Evolutionary conservation across 2,329 filamentous ascomycete genomes (phyloP).

Genomic region (Mycosphaerella sp.): DNA sequence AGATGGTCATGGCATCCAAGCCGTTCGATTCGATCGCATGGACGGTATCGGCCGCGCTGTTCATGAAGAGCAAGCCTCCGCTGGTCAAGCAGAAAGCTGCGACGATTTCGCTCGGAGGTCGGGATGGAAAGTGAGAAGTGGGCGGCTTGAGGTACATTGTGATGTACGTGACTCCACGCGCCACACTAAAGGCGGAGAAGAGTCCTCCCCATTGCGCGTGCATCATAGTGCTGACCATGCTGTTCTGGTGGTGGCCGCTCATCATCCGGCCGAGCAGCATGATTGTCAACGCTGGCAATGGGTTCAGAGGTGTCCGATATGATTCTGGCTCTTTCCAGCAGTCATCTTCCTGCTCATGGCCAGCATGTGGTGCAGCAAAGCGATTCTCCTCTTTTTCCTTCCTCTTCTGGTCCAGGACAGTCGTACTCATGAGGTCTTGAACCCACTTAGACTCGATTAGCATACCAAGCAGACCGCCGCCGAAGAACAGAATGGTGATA

Average conservation of each 20-base stretch:
- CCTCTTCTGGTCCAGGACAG: slow-evolving; percentile 39
- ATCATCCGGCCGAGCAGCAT: slow-evolving; percentile 89
- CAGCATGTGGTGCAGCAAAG: slow-evolving; percentile 2
- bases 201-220: slow-evolving; percentile 91
- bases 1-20: slow-evolving; percentile 87
- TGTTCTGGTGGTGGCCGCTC: slow-evolving; percentile 80
- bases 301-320: slow-evolving; percentile 75
- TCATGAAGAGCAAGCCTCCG: slow-evolving; percentile 88
- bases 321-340: slow-evolving; percentile 55
- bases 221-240: slow-evolving; percentile 82
- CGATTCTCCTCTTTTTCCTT: slow-evolving; percentile 28
- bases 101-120: slow-evolving; percentile 86
- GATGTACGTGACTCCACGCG: slow-evolving; percentile 72
- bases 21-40: slow-evolving; percentile 67
- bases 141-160: slow-evolving; percentile 74
- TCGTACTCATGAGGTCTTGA: slow-evolving; percentile 57
- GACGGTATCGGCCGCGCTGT: slow-evolving; percentile 73
- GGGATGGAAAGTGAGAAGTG: slow-evolving; percentile 68
- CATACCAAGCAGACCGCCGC: slow-evolving; percentile 64
- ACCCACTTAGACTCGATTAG: slow-evolving; percentile 44
- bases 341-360: slow-evolving; percentile 29
- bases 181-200: slow-evolving; percentile 71
- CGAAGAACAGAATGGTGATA: slow-evolving; percentile 89
- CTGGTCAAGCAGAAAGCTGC: slow-evolving; percentile 78
- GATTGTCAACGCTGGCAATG: slow-evolving; percentile 79